Evolutionary conservation across 331 rosid genomes (phyloP).

Genomic region (Acacia pycnantha): DNA sequence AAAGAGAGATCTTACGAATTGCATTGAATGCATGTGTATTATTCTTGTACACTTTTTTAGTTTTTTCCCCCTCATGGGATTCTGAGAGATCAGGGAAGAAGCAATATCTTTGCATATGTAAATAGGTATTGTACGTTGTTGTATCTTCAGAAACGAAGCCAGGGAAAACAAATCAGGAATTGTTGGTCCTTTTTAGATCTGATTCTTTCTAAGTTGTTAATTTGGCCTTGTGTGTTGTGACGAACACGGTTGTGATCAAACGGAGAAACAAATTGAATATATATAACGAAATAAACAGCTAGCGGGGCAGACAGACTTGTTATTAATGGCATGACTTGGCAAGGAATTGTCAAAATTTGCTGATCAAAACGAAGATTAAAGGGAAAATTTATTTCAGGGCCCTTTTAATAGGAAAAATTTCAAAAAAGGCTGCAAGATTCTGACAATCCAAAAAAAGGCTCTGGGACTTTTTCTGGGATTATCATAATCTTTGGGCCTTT

Average conservation of each 20-base stretch:
- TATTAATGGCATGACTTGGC: conserved; percentile 49
- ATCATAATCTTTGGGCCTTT: too few species aligned
- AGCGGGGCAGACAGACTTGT: conserved; percentile 25
- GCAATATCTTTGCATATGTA: neutral
- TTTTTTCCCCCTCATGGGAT: neutral
- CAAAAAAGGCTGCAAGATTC: too few species aligned
- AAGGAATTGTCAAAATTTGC: neutral
- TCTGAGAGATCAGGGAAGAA: neutral
- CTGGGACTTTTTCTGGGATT: too few species aligned
- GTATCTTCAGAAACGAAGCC: neutral
- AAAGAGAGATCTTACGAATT: conserved; percentile 15
- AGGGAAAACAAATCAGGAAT: neutral
- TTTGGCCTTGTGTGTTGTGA: conserved; percentile 21
- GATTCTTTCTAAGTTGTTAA: conserved; percentile 26
- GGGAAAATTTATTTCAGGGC: too few species aligned
- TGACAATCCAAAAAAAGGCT: too few species aligned
- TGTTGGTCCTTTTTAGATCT: conserved; percentile 15
- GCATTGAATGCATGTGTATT: conserved; percentile 16
- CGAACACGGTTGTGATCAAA: conserved; percentile 21
- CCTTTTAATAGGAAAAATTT: too few species aligned
- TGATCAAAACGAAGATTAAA: conserved; percentile 10
- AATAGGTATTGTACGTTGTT: neutral
- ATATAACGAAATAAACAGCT: neutral
- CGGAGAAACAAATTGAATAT: neutral
- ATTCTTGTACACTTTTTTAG: conserved; percentile 3